Conservation (phyloP, 768 basidiomycete species). For the Rickenella mellea region DNA sequence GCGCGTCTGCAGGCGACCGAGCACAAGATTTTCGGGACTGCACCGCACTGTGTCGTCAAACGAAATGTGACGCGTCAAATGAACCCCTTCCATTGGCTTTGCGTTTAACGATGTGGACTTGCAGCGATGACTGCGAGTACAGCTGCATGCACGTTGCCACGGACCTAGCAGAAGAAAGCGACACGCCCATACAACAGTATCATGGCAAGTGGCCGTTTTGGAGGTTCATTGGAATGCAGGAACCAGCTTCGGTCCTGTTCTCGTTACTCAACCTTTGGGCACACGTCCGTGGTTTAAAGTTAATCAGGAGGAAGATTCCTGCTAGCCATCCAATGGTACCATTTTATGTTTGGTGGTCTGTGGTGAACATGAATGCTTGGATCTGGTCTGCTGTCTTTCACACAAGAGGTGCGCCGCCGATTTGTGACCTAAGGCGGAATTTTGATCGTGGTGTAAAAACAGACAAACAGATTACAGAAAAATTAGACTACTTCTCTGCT, state of each 20-base stretch:
- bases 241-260: constrained; percentile 87
- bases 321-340: constrained; percentile 54
- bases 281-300: constrained; percentile 53
- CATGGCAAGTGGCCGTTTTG: constrained; percentile 98
- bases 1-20: constrained; percentile 58
- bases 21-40: constrained; percentile 44
- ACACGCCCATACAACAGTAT: constrained; percentile 58
- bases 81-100: constrained; percentile 40
- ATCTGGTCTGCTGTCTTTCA: constrained; percentile 89
- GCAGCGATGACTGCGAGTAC: constrained; percentile 83
- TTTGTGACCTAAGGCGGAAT: constrained; percentile 5
- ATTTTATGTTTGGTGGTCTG: constrained; percentile 59
- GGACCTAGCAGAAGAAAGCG: constrained; percentile 34
- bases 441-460: constrained; percentile 1
- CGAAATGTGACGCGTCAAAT: constrained; percentile 31
- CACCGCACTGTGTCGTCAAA: constrained; percentile 31
- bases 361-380: constrained; percentile 83
- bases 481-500: constrained; percentile 92
- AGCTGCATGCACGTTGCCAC: constrained; percentile 78
- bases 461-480: constrained; percentile 82
- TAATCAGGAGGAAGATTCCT: constrained; percentile 38
- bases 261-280: constrained; percentile 77
- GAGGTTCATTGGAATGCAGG: constrained; percentile 82
- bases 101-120: constrained; percentile 76
- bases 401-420: constrained; percentile 59